Evolutionary conservation across 208 protist species (phyloP).

Genomic region (Leishmania major): DNA sequence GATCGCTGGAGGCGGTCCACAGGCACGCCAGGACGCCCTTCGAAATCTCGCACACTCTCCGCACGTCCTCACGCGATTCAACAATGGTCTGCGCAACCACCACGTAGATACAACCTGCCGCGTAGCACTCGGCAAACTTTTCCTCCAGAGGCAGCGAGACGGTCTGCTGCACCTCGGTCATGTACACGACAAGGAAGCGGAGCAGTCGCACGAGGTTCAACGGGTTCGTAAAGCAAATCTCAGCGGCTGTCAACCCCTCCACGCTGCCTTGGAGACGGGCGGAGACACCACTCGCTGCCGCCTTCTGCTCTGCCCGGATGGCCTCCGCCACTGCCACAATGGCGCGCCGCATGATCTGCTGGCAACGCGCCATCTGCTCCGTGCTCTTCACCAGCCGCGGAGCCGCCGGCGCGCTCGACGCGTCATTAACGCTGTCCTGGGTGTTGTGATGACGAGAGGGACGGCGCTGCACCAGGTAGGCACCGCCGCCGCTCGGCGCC

Average conservation of each 20-base stretch:
- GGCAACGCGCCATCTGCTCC: slow-evolving; percentile 60
- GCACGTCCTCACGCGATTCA: slow-evolving; percentile 67
- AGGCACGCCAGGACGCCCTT: slow-evolving; percentile 25
- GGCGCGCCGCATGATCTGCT: slow-evolving; percentile 57
- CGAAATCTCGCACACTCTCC: slow-evolving; percentile 38
- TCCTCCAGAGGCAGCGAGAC: slow-evolving; percentile 47
- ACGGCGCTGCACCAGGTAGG: slow-evolving; percentile 19
- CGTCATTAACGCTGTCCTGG: neutral
- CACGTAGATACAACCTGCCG: slow-evolving; percentile 60
- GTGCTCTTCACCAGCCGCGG: slow-evolving; percentile 18
- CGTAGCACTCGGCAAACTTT: slow-evolving; percentile 64
- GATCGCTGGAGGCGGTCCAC: slow-evolving; percentile 62
- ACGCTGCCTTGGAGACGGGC: neutral
- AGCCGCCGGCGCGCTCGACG: neutral
- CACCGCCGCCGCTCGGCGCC: neutral
- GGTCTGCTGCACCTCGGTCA: slow-evolving; percentile 44
- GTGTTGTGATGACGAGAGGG: slow-evolving; percentile 9
- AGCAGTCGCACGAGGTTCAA: slow-evolving; percentile 45
- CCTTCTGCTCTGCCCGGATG: slow-evolving; percentile 32
- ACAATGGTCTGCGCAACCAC: slow-evolving; percentile 61
- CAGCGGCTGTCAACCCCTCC: slow-evolving; percentile 44
- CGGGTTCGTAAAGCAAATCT: slow-evolving; percentile 71
- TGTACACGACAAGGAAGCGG: slow-evolving; percentile 35
- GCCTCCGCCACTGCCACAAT: slow-evolving; percentile 54
- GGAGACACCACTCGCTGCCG: neutral